Percentiles rank a stretch among this genome's conserved stretches.
Conservation (phyloP, 2,329 filamentous ascomycete genomes). For the Penicillium sp. region DNA sequence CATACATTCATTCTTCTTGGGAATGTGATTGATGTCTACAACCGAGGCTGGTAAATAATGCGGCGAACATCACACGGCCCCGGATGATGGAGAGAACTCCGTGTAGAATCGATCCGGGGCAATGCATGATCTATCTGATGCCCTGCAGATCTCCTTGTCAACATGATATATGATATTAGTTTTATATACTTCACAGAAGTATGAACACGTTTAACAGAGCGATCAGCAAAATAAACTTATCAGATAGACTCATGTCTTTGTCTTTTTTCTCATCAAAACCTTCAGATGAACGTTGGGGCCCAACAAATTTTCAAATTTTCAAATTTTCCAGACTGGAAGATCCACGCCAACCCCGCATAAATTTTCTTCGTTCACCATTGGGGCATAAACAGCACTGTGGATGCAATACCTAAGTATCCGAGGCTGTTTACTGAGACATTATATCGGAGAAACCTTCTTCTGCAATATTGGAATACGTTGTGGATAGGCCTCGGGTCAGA, state of each 20-base stretch:
- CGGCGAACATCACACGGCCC: not conserved
- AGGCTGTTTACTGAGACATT: not conserved
- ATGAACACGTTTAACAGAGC: not conserved
- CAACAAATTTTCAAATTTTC: not conserved
- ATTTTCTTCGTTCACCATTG: not conserved
- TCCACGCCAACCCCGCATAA: slow-evolving; percentile 5
- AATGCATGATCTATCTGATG: not conserved
- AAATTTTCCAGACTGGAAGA: not conserved
- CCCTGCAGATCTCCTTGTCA: not conserved
- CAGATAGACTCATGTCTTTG: not conserved
- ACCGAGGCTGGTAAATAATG: slow-evolving; percentile 2
- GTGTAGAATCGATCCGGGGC: not conserved
- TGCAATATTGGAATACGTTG: not conserved
- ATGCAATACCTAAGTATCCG: not conserved
- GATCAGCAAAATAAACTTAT: not conserved
- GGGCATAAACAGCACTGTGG: not conserved
- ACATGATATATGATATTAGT: not conserved
- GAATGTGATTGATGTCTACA: slow-evolving; percentile 5
- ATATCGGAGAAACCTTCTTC: not conserved
- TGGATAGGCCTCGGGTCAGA: not conserved
- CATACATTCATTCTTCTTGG: not conserved
- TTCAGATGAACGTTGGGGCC: not conserved
- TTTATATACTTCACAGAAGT: not conserved
- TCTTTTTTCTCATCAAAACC: not conserved
- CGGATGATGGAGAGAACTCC: not conserved